phyloP scores from a whole-genome alignment of 192 early-diverging fungal genomes.

The Coemansia sp. region DNA sequence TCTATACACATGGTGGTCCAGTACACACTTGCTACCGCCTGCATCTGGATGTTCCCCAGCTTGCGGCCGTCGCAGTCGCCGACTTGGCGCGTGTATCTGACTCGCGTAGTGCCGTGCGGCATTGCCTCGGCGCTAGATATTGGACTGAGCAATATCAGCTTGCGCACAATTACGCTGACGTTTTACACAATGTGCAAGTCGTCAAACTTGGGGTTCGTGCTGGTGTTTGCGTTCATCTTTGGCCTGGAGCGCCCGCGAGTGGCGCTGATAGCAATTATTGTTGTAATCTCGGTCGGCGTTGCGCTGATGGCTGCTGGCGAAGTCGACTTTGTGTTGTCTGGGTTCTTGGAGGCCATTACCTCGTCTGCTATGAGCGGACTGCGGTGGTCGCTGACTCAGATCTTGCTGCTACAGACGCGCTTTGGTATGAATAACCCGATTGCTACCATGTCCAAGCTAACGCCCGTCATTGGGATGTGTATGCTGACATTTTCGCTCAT shows the following conservation, averaged over 20 bases:
- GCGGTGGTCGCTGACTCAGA: conserved; percentile 88
- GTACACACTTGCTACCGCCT: conserved; percentile 62
- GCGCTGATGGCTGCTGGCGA: conserved; percentile 88
- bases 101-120: conserved; percentile 84
- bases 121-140: conserved; percentile 89
- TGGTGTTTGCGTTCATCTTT: conserved; percentile 92
- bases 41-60: conserved; percentile 62
- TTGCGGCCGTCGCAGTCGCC: conserved; percentile 66
- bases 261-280: conserved; percentile 72
- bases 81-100: conserved; percentile 59
- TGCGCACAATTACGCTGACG: conserved; percentile 86
- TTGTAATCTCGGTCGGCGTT: conserved; percentile 80
- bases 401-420: conserved; percentile 72
- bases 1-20: conserved; percentile 87
- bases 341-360: conserved; percentile 77
- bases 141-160: conserved; percentile 84
- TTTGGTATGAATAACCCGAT: conserved; percentile 89
- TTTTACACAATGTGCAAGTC: conserved; percentile 94
- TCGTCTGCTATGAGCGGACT: conserved; percentile 86
- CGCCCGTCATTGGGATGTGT: conserved; percentile 75
- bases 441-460: conserved; percentile 81
- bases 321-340: conserved; percentile 75
- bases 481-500: conserved; percentile 67
- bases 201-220: conserved; percentile 72
- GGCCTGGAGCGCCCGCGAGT: conserved; percentile 77